A percentile compares a stretch with the other conserved stretches of the same genome.
phyloP scores from a whole-genome alignment of 2,329 filamentous ascomycete genomes.

The Paraconiothyrium sp. region DNA sequence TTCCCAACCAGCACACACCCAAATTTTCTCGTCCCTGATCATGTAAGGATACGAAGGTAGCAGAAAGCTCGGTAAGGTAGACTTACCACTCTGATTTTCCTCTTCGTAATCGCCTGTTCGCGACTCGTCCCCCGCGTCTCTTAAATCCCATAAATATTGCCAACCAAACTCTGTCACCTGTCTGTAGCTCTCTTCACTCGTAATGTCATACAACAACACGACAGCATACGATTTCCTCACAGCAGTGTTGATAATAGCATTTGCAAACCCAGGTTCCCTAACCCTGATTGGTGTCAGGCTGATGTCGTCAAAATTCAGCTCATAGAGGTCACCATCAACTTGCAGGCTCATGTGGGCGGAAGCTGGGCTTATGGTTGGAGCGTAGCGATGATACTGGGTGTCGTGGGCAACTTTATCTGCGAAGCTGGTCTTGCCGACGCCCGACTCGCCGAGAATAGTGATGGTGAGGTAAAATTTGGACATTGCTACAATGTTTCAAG shows the following conservation, averaged over 20 bases:
- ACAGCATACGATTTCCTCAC: conserved; percentile 32
- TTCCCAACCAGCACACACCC: conserved; percentile 30
- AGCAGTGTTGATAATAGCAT: conserved; percentile 18
- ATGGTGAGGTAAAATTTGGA: conserved; percentile 5
- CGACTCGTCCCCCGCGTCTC: not conserved
- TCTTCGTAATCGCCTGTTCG: not conserved
- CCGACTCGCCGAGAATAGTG: conserved; percentile 33
- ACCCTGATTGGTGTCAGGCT: conserved; percentile 28
- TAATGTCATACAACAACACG: conserved; percentile 43
- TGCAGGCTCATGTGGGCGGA: conserved; percentile 10
- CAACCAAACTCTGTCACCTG: conserved; percentile 31
- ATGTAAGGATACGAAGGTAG: not conserved
- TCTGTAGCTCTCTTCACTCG: conserved; percentile 31
- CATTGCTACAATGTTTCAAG: not conserved
- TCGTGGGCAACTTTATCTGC: conserved; percentile 29
- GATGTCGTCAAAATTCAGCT: conserved; percentile 32
- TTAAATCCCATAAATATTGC: conserved; percentile 25
- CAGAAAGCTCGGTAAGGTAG: no score
- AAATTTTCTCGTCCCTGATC: conserved; percentile 17
- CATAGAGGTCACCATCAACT: conserved; percentile 20
- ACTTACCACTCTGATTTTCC: conserved; percentile 4
- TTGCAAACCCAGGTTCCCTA: conserved; percentile 12
- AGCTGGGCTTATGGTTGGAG: conserved; percentile 13
- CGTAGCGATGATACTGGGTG: conserved; percentile 24
- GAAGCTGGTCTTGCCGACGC: conserved; percentile 40